A percentile compares a stretch with the other conserved stretches of the same genome.
These are phyloP conservation scores for Volvox africanus DNA, from an alignment of 139 green algal species.

Conservation along the genomic window DNA sequence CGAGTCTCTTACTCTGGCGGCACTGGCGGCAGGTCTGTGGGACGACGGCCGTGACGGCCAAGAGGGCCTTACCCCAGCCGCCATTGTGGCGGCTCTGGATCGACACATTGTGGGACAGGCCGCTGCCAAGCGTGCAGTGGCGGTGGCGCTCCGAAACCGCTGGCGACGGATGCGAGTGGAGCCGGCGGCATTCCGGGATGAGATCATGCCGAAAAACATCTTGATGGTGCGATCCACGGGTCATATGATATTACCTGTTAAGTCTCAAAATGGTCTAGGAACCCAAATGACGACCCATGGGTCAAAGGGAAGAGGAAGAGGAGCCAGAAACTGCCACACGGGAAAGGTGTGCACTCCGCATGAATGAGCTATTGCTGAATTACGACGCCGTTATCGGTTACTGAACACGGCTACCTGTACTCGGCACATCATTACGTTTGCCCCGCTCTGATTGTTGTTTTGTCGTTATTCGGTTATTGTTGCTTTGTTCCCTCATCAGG, in stretches of 20 bases:
- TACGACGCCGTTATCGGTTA: too few relatives aligned
- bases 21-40: conserved; percentile 17
- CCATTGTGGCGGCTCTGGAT: conserved; percentile 76
- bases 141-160: conserved; percentile 93
- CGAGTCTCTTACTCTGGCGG: background rate
- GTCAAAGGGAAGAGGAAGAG: too few relatives aligned
- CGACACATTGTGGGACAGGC: conserved; percentile 89
- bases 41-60: conserved; percentile 27
- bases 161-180: conserved; percentile 90
- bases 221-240: conserved; percentile 75
- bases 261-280: too few relatives aligned
- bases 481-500: background rate
- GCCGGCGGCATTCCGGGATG: conserved; percentile 68
- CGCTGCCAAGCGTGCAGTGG: conserved; percentile 93
- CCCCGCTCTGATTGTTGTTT: too few relatives aligned
- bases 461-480: too few relatives aligned
- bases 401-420: too few relatives aligned
- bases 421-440: too few relatives aligned
- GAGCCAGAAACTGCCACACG: too few relatives aligned
- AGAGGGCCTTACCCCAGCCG: conserved; percentile 50
- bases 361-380: too few relatives aligned
- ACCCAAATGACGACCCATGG: too few relatives aligned
- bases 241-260: too few relatives aligned
- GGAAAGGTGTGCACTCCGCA: too few relatives aligned
- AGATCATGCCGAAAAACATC: conserved; percentile 98